phyloP scores from a whole-genome alignment of 768 basidiomycete species.

The Panaeolus cyanescens region DNA sequence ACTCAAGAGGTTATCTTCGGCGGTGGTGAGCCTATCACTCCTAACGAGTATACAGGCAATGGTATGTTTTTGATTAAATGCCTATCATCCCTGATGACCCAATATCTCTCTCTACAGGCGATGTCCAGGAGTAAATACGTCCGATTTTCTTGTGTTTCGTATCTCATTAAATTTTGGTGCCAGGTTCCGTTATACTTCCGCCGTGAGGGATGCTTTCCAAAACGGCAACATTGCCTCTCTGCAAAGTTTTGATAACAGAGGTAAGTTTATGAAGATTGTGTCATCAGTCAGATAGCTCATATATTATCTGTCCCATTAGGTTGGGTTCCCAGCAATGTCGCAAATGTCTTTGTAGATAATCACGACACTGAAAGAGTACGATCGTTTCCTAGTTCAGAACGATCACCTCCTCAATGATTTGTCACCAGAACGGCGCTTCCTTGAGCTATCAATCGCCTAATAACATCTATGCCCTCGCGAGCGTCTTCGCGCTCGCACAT shows the following conservation, averaged over 20 bases:
- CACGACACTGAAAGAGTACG: conserved; percentile 68
- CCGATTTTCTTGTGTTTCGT: neutral
- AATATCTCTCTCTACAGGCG: conserved; percentile 32
- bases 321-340: conserved; percentile 54
- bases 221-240: conserved; percentile 51
- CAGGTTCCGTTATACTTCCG: conserved; percentile 61
- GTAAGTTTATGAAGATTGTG: conserved; percentile 22
- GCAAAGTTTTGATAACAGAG: conserved; percentile 51
- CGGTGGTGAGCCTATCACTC: conserved; percentile 53
- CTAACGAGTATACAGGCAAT: conserved; percentile 54
- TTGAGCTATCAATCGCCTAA: conserved; percentile 60
- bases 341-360: conserved; percentile 69
- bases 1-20: conserved; percentile 64
- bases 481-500: conserved; percentile 66
- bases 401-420: neutral
- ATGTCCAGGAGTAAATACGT: conserved; percentile 63
- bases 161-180: neutral
- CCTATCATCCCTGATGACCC: neutral
- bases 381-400: neutral
- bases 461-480: conserved; percentile 61
- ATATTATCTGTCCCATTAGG: conserved; percentile 39
- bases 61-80: conserved; percentile 30
- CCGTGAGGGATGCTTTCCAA: conserved; percentile 53
- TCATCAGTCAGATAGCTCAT: neutral
- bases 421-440: conserved; percentile 46